Evolutionary conservation across 257 asterid species (phyloP).

Genomic region (Plantago elongata): DNA sequence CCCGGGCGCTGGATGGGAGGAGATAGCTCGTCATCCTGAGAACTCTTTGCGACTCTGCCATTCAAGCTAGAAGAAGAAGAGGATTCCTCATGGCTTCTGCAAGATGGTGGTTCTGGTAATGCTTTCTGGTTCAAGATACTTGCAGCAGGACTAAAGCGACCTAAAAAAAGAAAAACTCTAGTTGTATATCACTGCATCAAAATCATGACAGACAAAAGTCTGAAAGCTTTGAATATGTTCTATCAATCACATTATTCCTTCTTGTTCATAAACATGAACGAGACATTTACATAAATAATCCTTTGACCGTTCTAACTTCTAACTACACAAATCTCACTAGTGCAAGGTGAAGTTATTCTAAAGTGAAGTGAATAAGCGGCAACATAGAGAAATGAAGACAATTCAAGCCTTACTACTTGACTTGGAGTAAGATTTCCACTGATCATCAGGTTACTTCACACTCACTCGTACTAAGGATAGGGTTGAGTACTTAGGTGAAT

Average conservation of each 20-base stretch:
- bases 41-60: slow-evolving; percentile 55
- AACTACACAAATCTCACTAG: background rate
- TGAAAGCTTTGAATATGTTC: no score
- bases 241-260: no score
- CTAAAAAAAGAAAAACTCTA: slow-evolving; percentile 25
- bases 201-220: background rate
- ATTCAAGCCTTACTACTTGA: background rate
- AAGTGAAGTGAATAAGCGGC: background rate
- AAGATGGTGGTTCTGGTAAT: slow-evolving; percentile 75
- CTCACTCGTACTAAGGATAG: no score
- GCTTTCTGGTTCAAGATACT: slow-evolving; percentile 53
- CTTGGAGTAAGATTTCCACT: no score
- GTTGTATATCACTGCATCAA: background rate
- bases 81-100: slow-evolving; percentile 81
- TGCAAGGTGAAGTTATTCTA: background rate
- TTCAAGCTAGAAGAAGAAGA: slow-evolving; percentile 85
- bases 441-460: no score
- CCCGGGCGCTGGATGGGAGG: slow-evolving; percentile 54
- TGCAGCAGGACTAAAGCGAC: slow-evolving; percentile 63
- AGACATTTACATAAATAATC: no score
- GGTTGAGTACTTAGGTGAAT: no score
- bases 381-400: background rate
- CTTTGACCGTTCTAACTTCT: background rate
- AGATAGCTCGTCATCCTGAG: slow-evolving; percentile 66
- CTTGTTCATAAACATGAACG: no score